Evolutionary conservation across 1,139 yeast genomes (phyloP).

Genomic region (Arxiozyma telluris): DNA sequence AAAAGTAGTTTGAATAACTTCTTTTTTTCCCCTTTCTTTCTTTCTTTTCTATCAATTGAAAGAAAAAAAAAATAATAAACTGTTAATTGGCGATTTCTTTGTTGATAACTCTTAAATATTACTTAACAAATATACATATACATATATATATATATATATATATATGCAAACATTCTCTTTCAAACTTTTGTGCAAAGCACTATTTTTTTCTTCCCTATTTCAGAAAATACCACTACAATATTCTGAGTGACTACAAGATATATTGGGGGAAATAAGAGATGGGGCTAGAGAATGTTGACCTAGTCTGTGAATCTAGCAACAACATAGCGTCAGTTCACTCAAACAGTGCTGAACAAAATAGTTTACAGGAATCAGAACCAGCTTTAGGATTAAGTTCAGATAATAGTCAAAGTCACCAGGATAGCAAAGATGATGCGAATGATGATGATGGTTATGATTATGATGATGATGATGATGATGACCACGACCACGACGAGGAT

Average conservation of each 20-base stretch:
- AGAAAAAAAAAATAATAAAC: too few relatives aligned
- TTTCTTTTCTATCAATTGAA: background rate
- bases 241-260: too few relatives aligned
- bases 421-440: background rate
- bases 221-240: too few relatives aligned
- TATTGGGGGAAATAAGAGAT: background rate
- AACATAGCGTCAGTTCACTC: background rate
- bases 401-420: background rate
- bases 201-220: too few relatives aligned
- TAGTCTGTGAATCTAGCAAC: background rate
- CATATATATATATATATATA: too few relatives aligned
- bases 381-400: background rate
- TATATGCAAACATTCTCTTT: too few relatives aligned
- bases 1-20: background rate
- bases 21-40: too few relatives aligned
- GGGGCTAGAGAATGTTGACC: background rate
- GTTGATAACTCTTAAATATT: too few relatives aligned
- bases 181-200: too few relatives aligned
- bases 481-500: slow-evolving; percentile 8
- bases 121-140: too few relatives aligned
- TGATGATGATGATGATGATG: slow-evolving; percentile 6
- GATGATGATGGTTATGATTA: slow-evolving; percentile 5
- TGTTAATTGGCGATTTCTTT: too few relatives aligned
- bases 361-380: background rate
- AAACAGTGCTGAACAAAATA: background rate